Conservation (phyloP, 2,329 filamentous ascomycete species). For the Meredithiella fracta region DNA sequence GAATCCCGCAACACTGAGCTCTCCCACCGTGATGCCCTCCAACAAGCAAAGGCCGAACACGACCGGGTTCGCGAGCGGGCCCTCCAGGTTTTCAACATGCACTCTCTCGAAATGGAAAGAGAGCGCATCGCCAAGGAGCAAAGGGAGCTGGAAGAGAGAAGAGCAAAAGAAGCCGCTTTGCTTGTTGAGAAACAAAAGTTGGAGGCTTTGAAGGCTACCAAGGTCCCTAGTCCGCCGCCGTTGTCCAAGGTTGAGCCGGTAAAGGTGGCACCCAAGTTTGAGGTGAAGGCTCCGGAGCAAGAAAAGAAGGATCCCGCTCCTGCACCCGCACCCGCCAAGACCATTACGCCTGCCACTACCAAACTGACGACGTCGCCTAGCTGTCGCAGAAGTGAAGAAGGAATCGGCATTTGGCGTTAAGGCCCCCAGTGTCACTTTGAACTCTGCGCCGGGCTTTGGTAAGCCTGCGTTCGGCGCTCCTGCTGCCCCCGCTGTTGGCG, state of each 20-base stretch:
- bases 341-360: neutral
- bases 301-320: neutral
- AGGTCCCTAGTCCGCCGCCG: constrained; percentile 28
- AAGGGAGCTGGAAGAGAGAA: constrained; percentile 29
- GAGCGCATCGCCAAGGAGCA: constrained; percentile 28
- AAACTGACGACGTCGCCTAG: too few species aligned
- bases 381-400: neutral
- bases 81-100: constrained; percentile 30
- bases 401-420: neutral
- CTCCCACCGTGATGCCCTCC: constrained; percentile 48
- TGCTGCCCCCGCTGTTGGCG: neutral
- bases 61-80: constrained; percentile 42
- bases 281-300: constrained; percentile 3
- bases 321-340: neutral
- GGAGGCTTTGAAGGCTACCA: constrained; percentile 30
- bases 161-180: constrained; percentile 28
- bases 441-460: neutral
- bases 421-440: neutral
- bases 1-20: constrained; percentile 46
- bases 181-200: constrained; percentile 32
- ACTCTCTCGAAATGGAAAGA: constrained; percentile 31
- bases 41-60: constrained; percentile 48
- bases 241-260: constrained; percentile 20
- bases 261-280: constrained; percentile 13
- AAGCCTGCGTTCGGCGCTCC: constrained; percentile 1